phyloP scores from a whole-genome alignment of 305 asterid genomes.

The Rubia peregrina region DNA sequence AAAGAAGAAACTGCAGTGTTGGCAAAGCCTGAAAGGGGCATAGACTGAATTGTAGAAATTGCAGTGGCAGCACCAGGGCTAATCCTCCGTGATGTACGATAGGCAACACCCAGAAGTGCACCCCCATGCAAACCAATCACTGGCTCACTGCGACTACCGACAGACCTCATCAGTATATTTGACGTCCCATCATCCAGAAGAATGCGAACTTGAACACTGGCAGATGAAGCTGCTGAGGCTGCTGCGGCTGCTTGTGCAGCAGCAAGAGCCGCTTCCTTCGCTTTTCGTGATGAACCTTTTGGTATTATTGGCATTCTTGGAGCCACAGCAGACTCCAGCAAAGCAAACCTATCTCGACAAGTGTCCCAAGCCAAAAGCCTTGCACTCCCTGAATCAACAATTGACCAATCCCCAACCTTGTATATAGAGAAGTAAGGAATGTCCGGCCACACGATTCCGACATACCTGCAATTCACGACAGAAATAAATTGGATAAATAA shows the following conservation, averaged over 20 bases:
- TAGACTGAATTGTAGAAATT: constrained; percentile 84
- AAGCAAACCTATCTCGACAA: constrained; percentile 87
- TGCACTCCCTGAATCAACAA: constrained; percentile 97
- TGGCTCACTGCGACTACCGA: constrained; percentile 88
- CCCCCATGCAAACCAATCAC: constrained; percentile 85
- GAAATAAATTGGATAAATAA: constrained; percentile 10
- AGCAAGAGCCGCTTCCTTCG: constrained; percentile 93
- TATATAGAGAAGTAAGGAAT: constrained; percentile 89
- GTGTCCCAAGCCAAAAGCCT: constrained; percentile 94
- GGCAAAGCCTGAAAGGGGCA: constrained; percentile 87
- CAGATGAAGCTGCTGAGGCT: constrained; percentile 82
- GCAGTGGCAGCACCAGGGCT: constrained; percentile 73
- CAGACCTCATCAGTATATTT: constrained; percentile 81
- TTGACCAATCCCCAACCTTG: constrained; percentile 90
- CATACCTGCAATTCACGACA: constrained; percentile 54
- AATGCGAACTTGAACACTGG: constrained; percentile 90
- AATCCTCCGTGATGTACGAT: constrained; percentile 73
- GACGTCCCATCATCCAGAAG: constrained; percentile 94
- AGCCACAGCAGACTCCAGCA: constrained; percentile 70
- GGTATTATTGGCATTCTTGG: constrained; percentile 82
- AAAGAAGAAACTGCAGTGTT: constrained; percentile 59
- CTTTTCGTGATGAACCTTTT: constrained; percentile 86
- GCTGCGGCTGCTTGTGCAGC: constrained; percentile 95
- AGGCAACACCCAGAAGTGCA: constrained; percentile 81
- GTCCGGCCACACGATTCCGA: constrained; percentile 94